Evolutionary conservation across 129 eudicot genomes (phyloP).

Genomic region (Helichrysum umbraculigerum): DNA sequence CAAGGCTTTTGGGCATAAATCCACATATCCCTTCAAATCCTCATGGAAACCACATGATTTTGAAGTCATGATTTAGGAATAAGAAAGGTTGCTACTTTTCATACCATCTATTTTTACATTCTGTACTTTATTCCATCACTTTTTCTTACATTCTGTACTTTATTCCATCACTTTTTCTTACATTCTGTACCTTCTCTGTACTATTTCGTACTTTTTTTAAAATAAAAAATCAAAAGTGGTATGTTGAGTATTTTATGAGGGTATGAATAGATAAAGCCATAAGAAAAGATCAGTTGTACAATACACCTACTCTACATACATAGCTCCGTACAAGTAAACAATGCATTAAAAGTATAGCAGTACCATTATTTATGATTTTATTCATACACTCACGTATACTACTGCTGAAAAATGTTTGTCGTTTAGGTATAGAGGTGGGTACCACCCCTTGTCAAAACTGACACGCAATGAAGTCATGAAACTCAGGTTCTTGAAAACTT

Average conservation of each 20-base stretch:
- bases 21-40: conserved; percentile 2
- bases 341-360: conserved; percentile 13
- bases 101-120: too few relatives aligned
- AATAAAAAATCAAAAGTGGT: too few relatives aligned
- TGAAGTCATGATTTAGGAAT: too few relatives aligned
- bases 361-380: conserved; percentile 25
- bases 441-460: conserved; percentile 27
- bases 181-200: too few relatives aligned
- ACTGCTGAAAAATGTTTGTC: conserved; percentile 30
- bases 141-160: too few relatives aligned
- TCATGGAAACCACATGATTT: conserved; percentile 5
- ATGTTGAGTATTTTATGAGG: too few relatives aligned
- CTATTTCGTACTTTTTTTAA: too few relatives aligned
- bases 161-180: too few relatives aligned
- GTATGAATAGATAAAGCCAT: too few relatives aligned
- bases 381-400: neutral
- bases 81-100: too few relatives aligned
- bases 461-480: conserved; percentile 39
- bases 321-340: conserved; percentile 18
- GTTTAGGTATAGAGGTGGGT: conserved; percentile 22
- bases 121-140: too few relatives aligned
- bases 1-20: conserved; percentile 4
- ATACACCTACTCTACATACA: neutral
- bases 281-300: conserved; percentile 28
- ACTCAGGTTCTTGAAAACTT: conserved; percentile 30